A percentile compares a stretch with the other conserved stretches of the same genome.
Conservation (phyloP, 257 asterid genomes). For the Verbena officinalis region DNA sequence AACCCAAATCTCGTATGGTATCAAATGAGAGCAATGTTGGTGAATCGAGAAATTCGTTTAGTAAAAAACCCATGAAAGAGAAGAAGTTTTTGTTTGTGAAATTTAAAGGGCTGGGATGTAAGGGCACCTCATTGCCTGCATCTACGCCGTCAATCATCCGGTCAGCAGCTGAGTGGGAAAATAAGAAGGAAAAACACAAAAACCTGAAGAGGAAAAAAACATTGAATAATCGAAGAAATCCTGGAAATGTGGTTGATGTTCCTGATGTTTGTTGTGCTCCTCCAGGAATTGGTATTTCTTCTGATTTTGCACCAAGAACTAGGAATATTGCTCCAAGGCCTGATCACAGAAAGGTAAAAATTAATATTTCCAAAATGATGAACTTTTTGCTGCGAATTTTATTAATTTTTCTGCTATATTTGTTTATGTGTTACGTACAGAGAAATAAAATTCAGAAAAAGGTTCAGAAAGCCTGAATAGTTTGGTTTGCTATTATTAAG, state of each 20-base stretch:
- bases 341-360: slow-evolving; percentile 42
- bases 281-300: slow-evolving; percentile 60
- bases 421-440: not conserved
- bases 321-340: slow-evolving; percentile 36
- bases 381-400: not conserved
- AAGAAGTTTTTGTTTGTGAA: slow-evolving; percentile 31
- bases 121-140: slow-evolving; percentile 31
- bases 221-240: slow-evolving; percentile 27
- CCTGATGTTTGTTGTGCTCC: slow-evolving; percentile 63
- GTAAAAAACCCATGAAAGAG: slow-evolving; percentile 36
- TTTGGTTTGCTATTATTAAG: not conserved
- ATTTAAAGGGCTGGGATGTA: slow-evolving; percentile 55
- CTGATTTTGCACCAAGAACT: slow-evolving; percentile 50
- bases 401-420: not conserved
- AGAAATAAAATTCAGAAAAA: too few relatives aligned
- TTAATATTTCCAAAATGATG: not conserved
- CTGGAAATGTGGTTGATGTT: slow-evolving; percentile 44
- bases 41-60: slow-evolving; percentile 30
- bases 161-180: slow-evolving; percentile 37
- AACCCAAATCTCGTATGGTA: slow-evolving; percentile 2
- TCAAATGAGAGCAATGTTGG: slow-evolving; percentile 3
- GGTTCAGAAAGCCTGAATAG: not conserved
- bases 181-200: slow-evolving; percentile 28
- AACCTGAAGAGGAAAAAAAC: slow-evolving; percentile 32
- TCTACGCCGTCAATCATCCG: slow-evolving; percentile 35